A percentile compares a stretch with the other conserved stretches of the same genome.
Evolutionary conservation across 257 asterid genomes (phyloP).

Genomic region (Oldenlandia corymbosa): DNA sequence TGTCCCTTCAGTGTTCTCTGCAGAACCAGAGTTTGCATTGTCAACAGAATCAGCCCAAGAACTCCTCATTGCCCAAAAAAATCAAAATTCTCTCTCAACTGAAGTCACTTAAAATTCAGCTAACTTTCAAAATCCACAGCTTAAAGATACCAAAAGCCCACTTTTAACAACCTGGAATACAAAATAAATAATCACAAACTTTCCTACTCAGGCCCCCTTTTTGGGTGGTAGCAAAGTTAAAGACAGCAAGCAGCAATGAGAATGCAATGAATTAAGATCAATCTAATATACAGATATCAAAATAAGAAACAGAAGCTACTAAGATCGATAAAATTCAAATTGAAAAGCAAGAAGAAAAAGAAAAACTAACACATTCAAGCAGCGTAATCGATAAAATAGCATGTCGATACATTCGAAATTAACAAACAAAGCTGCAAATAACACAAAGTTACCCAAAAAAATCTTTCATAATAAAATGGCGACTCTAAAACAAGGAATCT

Average conservation of each 20-base stretch:
- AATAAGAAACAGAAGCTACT: not conserved
- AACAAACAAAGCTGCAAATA: not conserved
- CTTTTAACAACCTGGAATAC: not conserved
- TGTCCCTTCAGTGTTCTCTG: constrained; percentile 34
- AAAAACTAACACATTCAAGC: not conserved
- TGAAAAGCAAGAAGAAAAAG: not conserved
- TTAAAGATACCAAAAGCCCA: not conserved
- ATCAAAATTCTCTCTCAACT: not conserved
- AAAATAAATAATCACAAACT: not conserved
- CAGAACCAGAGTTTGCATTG: constrained; percentile 44
- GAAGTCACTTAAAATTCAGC: not conserved
- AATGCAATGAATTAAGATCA: not conserved
- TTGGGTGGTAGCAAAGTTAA: no score
- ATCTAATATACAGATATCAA: no score
- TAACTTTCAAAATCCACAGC: not conserved
- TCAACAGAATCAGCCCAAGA: constrained; percentile 91
- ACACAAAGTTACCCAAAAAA: not conserved
- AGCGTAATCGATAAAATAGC: not conserved
- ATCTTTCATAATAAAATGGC: not conserved
- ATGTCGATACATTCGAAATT: not conserved
- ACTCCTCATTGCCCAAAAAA: constrained; percentile 38
- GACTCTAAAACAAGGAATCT: not conserved
- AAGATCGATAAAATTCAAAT: not conserved
- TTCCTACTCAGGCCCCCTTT: no score
- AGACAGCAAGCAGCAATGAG: not conserved